Evolutionary conservation across 164 flowering plant species (phyloP).

Genomic region (Dillenia turbinata): DNA sequence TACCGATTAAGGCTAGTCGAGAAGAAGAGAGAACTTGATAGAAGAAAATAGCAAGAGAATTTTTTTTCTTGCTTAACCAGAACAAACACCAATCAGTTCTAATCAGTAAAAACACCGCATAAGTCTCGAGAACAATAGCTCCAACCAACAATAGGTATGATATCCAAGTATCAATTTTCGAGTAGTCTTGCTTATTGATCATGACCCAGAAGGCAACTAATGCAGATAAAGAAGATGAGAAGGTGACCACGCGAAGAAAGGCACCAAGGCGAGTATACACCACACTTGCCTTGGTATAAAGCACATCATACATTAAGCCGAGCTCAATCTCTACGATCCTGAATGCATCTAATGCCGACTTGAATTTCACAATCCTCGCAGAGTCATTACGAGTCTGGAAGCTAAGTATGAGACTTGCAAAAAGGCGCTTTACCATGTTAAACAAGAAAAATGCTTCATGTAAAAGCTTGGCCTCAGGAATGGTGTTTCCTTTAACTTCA

Average conservation of each 20-base stretch:
- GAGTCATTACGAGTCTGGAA: too few relatives aligned
- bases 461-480: not conserved
- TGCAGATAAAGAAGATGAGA: not conserved
- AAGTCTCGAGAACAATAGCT: constrained; percentile 8
- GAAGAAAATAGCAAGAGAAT: not conserved
- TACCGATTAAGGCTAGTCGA: not conserved
- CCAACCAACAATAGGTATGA: constrained; percentile 3
- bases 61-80: not conserved
- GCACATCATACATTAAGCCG: constrained; percentile 1
- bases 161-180: too few relatives aligned
- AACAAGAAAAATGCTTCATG: constrained; percentile 5
- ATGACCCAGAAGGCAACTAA: constrained; percentile 1
- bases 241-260: constrained; percentile 3
- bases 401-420: constrained; percentile 1
- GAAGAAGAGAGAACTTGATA: not conserved
- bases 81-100: constrained; percentile 5
- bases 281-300: constrained; percentile 3
- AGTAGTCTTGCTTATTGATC: not conserved
- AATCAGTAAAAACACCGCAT: not conserved
- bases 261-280: constrained; percentile 1
- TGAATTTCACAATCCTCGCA: too few relatives aligned
- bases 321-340: too few relatives aligned
- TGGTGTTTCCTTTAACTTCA: too few relatives aligned
- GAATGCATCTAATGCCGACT: too few relatives aligned
- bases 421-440: not conserved